phyloP scores from a whole-genome alignment of 2,329 filamentous ascomycete genomes.

The Pseudogymnoascus sp. region DNA sequence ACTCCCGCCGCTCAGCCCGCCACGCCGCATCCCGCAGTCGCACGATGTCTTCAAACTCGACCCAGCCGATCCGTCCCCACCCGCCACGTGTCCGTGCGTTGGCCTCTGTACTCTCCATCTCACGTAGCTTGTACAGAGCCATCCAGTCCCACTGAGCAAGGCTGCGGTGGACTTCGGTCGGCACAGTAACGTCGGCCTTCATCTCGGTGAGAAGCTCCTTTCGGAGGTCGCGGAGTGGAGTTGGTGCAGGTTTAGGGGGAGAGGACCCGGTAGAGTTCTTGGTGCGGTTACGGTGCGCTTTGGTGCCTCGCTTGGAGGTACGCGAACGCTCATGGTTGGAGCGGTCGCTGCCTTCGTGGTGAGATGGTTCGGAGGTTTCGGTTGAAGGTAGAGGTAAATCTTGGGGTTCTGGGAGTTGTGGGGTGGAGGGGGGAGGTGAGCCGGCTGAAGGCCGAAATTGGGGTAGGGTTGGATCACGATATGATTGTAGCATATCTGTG shows the following conservation, averaged over 20 bases:
- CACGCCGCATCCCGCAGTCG: background rate
- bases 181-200: background rate
- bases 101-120: background rate
- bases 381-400: constrained; percentile 11
- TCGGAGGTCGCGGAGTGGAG: background rate
- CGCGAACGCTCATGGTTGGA: constrained; percentile 15
- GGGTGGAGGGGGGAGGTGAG: constrained; percentile 35
- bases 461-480: constrained; percentile 56
- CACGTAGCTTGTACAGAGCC: background rate
- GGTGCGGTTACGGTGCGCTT: background rate
- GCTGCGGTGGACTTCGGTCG: background rate
- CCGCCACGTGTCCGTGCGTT: background rate
- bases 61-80: background rate
- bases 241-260: background rate
- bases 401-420: constrained; percentile 17
- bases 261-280: constrained; percentile 17
- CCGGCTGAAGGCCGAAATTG: constrained; percentile 47
- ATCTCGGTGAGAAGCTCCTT: constrained; percentile 2
- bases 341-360: constrained; percentile 19
- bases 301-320: constrained; percentile 4
- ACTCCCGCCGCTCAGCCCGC: constrained; percentile 15
- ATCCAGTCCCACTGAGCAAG: background rate
- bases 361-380: constrained; percentile 12
- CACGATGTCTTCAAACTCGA: background rate
- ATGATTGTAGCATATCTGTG: constrained; percentile 14